Base-by-base conservation (phyloP, 176 grass and related monocot species). In the Musa troglodytarum region DNA sequence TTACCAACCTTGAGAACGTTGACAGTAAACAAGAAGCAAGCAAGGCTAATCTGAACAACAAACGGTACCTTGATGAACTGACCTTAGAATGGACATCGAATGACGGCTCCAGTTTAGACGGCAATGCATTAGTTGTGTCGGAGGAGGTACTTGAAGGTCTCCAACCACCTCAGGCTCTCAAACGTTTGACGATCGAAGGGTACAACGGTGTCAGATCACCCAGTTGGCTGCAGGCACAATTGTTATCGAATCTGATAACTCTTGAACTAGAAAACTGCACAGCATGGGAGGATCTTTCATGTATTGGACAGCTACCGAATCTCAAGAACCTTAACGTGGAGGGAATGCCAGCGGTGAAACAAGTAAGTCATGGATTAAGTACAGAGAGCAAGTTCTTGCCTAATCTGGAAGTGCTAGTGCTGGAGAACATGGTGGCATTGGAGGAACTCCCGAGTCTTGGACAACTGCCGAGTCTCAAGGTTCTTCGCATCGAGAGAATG, bases 1-100 rank as follows among this genome's bases (percentile, higher is more conserved):
- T 85, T 63, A 53, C 2, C 13, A 72, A 73, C 66, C 78, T 85
- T 52, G 78, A 85, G 22, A 85, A 77, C 64, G 72, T 69, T 7
- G 77, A 66, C 53, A 53, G 13, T 50, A 81, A 69, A 20, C 65
- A 55, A 23, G 63, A 81, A 11, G 83, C 73, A 54, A 85, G 10
- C 10, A 63, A 10, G 10, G 61, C 61, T 2, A 63, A 17, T 63
- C 21, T 63, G 61, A 8, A 63, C 8, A 22, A 22, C 22, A 22
- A 22, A 22, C 22, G 0, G 22, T 22, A 22, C 22, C 22, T 22
- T 22, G 22, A 63, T 2, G 1, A 0, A 0, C 21, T 63, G 61
- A 20, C 0, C 7, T 17, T 63, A 63, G 8, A 63, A n/a, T 63
- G 61, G 61, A 63, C 61, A 24, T 29, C 2, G 28, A 2, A 29